Percentiles rank a stretch among this genome's conserved stretches.
phyloP scores from a whole-genome alignment of 768 basidiomycete species.

The Guyanaporus albipodus region DNA sequence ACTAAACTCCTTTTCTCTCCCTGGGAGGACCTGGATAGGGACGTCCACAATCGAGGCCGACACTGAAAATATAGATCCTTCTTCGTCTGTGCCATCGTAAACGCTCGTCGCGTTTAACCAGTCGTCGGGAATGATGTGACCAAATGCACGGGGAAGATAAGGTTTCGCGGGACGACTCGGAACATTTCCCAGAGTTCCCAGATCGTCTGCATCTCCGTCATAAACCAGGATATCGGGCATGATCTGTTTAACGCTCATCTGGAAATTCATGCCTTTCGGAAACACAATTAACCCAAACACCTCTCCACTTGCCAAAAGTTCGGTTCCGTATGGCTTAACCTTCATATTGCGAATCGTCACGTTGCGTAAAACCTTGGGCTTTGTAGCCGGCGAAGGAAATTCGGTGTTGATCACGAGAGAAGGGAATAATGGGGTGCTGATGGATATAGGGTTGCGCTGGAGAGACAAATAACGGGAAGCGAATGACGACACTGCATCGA shows the following conservation, averaged over 20 bases:
- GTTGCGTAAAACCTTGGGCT: conserved; percentile 62
- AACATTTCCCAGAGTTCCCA: conserved; percentile 25
- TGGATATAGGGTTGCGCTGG: conserved; percentile 50
- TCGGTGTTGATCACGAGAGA: conserved; percentile 41
- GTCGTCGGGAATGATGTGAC: conserved; percentile 63
- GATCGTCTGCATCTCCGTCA: conserved; percentile 60
- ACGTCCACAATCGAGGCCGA: conserved; percentile 67
- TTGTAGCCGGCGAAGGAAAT: conserved; percentile 65
- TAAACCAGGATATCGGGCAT: conserved; percentile 76
- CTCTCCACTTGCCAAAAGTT: conserved; percentile 65
- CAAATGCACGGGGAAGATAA: conserved; percentile 70
- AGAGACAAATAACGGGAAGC: conserved; percentile 62
- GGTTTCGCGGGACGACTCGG: conserved; percentile 58
- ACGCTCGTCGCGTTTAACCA: conserved; percentile 55
- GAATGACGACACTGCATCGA: conserved; percentile 51
- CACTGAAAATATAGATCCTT: conserved; percentile 55
- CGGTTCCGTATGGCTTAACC: conserved; percentile 45
- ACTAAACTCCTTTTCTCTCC: conserved; percentile 71
- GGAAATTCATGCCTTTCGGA: conserved; percentile 64
- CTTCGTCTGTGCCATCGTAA: conserved; percentile 40
- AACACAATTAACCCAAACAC: conserved; percentile 64
- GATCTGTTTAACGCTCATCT: conserved; percentile 58
- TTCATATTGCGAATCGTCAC: conserved; percentile 78
- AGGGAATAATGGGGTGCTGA: conserved; percentile 55
- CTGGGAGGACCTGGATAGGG: conserved; percentile 73